Percentiles rank a stretch among this genome's conserved stretches.
phyloP scores from a whole-genome alignment of 148 eudicot genomes.

The Euryodendron excelsum region DNA sequence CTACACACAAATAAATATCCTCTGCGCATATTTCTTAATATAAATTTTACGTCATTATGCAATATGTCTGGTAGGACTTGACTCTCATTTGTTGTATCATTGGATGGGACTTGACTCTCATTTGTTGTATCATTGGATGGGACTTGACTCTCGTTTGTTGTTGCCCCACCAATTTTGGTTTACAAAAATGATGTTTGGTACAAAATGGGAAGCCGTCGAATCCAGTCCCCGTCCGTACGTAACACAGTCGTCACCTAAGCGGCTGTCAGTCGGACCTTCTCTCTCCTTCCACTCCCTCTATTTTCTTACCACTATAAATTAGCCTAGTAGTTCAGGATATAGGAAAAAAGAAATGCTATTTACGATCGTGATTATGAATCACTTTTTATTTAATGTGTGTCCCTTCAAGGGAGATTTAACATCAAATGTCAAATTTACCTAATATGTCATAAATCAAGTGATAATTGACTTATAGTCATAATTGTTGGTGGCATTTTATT shows the following conservation, averaged over 20 bases:
- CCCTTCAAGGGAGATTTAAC: too few species aligned
- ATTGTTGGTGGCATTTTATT: too few species aligned
- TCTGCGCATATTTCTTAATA: too few species aligned
- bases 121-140: neutral
- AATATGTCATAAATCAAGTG: too few species aligned
- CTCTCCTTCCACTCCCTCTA: neutral
- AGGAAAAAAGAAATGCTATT: neutral
- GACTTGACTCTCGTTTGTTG: conserved; percentile 3
- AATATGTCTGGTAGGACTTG: too few species aligned
- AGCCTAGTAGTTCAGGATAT: neutral
- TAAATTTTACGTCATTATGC: too few species aligned
- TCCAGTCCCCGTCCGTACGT: conserved; percentile 7
- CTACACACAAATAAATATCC: too few species aligned
- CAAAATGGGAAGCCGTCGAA: conserved; percentile 2
- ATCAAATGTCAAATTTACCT: too few species aligned
- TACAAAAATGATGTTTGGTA: neutral
- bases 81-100: neutral
- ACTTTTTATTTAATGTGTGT: too few species aligned
- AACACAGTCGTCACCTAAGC: neutral
- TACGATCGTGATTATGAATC: neutral
- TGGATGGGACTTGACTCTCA: too few species aligned
- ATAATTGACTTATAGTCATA: too few species aligned
- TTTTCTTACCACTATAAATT: neutral
- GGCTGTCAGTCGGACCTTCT: neutral
- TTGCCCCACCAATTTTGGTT: too few species aligned